Percentiles rank a stretch among this genome's conserved stretches.
phyloP scores from a whole-genome alignment of 208 protist genomes.

The Leishmania martiniquensis region DNA sequence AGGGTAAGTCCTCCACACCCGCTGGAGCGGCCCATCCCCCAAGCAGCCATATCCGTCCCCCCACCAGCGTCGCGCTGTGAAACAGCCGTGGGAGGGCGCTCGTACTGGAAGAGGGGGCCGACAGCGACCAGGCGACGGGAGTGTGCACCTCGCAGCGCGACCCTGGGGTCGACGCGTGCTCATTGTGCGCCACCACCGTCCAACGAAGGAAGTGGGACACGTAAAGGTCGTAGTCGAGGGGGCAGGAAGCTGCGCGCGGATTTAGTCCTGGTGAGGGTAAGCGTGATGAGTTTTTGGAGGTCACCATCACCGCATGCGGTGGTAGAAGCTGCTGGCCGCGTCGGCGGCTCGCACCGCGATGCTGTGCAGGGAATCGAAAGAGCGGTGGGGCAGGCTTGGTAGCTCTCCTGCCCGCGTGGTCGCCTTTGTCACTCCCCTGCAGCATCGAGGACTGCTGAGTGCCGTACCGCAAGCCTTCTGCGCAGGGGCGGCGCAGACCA shows the following conservation, averaged over 20 bases:
- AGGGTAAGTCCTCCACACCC: background rate
- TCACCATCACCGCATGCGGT: background rate
- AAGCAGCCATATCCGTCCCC: constrained; percentile 27
- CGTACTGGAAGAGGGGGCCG: background rate
- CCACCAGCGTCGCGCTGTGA: constrained; percentile 29
- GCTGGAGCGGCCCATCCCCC: constrained; percentile 13
- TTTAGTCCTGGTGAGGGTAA: background rate
- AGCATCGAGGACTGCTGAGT: background rate
- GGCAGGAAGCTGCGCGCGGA: background rate
- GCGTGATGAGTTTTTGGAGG: background rate
- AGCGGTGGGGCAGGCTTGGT: background rate
- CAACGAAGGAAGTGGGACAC: constrained; percentile 16
- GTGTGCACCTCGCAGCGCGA: background rate
- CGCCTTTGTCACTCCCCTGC: background rate
- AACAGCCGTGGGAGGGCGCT: constrained; percentile 8
- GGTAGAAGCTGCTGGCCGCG: background rate
- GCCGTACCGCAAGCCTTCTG: background rate
- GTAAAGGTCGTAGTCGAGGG: constrained; percentile 9
- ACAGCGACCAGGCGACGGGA: background rate
- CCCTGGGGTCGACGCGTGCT: background rate
- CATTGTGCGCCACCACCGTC: background rate
- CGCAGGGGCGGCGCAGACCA: constrained; percentile 14
- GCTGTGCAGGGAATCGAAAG: background rate
- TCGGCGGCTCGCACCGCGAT: background rate
- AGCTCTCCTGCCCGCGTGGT: background rate